Evolutionary conservation across 2,329 filamentous ascomycete species (phyloP), one percentile per base, ranked within the genome.

Genomic region (Diaporthe vexans): DNA sequence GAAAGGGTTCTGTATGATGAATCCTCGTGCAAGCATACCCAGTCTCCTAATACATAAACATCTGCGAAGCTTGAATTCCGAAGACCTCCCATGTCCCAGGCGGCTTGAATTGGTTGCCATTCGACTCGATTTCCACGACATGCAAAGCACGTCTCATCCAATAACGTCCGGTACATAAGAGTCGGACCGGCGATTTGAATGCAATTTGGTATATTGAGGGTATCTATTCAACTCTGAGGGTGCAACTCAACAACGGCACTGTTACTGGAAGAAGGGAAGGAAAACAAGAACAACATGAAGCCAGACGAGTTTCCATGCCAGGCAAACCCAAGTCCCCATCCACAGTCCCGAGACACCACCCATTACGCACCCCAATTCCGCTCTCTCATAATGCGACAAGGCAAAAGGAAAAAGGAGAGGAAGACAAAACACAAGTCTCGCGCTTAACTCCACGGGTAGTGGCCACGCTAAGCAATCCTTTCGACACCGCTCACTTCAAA

Each of bases 141-240:
- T 4, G 4, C 21, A 51, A 51, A 24, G 17, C n/a, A 24, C 46
- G 46, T 51, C 46, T 21, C 21, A 21, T 52, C 11, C 7, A 24
- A 4, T 15, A 24, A 52, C 48, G n/a, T 24, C 4, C 5, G 11
- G 11, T 26, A 4, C 4, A 21, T 6, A 40, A 40, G 56, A 8
- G 13, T 17, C 10, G 26, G 56, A 29, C n/a, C n/a, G 26, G 7
- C 35, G 21, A 10, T 40, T 56, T 46, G 57, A 72, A 72, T 63
- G 48, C 65, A 74, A 74, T 72, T 24, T 74, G 74, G 72, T 76
- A 76, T 70, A 46, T 74, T 63, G 71, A 74, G 75, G 75, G 75
- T 76, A 76, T 76, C 75, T 76, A 76, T 73, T 72, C 75, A 75
- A 75, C 73, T 73, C 65, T 71, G 67, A 72, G 59, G 63, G 73